Evolutionary conservation across 2,329 filamentous ascomycete genomes (phyloP), one percentile per base, ranked within the genome.

Genomic region (Bimuria novae-zelandiae): DNA sequence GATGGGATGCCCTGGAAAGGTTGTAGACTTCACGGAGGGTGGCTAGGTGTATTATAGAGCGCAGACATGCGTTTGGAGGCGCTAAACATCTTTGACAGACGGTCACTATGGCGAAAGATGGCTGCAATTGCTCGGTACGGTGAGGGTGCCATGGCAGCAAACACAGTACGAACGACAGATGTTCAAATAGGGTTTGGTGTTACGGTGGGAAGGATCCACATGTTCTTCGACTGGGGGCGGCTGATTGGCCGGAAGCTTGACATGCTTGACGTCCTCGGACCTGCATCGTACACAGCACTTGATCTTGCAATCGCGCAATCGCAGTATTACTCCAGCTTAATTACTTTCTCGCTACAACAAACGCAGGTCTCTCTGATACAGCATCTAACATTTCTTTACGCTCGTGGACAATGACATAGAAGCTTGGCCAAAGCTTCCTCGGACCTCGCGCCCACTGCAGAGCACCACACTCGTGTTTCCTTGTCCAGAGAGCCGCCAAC

Each of bases 1-100:
- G n/a, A n/a, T n/a, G n/a, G n/a, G n/a, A n/a, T n/a, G n/a, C n/a
- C n/a, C n/a, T n/a, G n/a, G n/a, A n/a, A 27, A 75, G 69, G 39
- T 77, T 77, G 14, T 64, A 71, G 25, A 6, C 25, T 5, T 6
- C 25, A 5, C 6, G 25, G 5, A 16, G 30, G 30, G 30, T 33
- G 30, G n/a, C 4, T 33, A 6, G 5, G 5, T 4, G 12, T 14
- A 12, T 12, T 33, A 12, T 6, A 14, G 11, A 33, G 5, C 30
- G n/a, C 30, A 33, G n/a, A 27, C 25, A 27, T 10, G n/a, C n/a
- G n/a, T n/a, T n/a, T 33, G 30, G 10, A 33, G n/a, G 30, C 30
- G 30, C 12, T 33, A 33, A 30, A 43, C 16, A 21, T 23, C 23
- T 14, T 16, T 21, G n/a, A n/a, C n/a, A n/a, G n/a, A 29, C n/a